phyloP scores from a whole-genome alignment of 2,329 filamentous ascomycete genomes.

The Scopulariopsis brevicaulis region DNA sequence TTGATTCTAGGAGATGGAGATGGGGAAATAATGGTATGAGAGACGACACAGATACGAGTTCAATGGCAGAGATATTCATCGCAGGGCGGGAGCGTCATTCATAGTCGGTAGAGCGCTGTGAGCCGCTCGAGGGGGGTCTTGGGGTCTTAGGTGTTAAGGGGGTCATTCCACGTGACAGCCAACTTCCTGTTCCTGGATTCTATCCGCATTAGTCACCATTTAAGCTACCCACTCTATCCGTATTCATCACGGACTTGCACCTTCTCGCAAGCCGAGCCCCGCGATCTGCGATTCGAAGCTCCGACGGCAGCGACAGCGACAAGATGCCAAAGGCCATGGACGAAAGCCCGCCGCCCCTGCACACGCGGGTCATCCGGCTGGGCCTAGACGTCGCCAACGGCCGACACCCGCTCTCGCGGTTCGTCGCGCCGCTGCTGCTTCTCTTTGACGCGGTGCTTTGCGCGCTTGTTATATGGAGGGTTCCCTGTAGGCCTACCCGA shows the following conservation, averaged over 20 bases:
- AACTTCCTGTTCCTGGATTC: background rate
- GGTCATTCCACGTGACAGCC: background rate
- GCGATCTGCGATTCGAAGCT: background rate
- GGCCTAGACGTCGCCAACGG: constrained; percentile 30
- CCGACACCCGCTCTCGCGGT: constrained; percentile 34
- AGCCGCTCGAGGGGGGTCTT: too few relatives aligned
- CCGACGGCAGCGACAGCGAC: background rate
- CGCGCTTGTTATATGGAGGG: constrained; percentile 62
- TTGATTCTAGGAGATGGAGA: background rate
- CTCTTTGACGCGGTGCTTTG: constrained; percentile 62
- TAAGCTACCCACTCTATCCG: background rate
- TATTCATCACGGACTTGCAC: background rate
- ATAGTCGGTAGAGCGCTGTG: too few relatives aligned
- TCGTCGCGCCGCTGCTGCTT: constrained; percentile 51
- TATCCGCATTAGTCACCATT: background rate
- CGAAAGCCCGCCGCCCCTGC: constrained; percentile 11
- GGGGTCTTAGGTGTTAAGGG: background rate
- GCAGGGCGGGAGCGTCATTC: background rate
- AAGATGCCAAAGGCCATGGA: constrained; percentile 14
- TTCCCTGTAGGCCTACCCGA: constrained; percentile 56
- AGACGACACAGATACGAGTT: background rate
- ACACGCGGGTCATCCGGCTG: constrained; percentile 16
- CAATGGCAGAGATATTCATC: background rate
- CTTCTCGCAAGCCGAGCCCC: too few relatives aligned
- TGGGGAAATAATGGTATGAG: background rate